These are phyloP conservation scores for Trichosporon sp. DNA, from an alignment of 1,284 basidiomycete genomes.

Conservation along the genomic window DNA sequence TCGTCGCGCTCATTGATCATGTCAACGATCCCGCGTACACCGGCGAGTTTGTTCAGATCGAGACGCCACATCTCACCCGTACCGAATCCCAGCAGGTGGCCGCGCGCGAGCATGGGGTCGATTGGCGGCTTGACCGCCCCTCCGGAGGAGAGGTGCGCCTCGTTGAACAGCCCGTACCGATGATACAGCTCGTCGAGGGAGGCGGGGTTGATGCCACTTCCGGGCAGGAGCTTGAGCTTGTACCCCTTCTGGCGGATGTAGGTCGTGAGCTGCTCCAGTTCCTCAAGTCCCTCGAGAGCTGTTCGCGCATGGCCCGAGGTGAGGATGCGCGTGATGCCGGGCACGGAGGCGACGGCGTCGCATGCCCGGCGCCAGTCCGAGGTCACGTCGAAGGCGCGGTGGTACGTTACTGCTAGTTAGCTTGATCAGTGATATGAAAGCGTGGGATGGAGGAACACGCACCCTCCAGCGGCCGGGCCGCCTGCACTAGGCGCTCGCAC, in stretches of 20 bases:
- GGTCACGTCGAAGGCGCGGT: conserved; percentile 78
- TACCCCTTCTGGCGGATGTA: conserved; percentile 65
- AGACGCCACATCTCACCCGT: conserved; percentile 27
- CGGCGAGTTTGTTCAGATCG: conserved; percentile 23
- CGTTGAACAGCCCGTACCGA: conserved; percentile 46
- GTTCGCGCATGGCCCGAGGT: conserved; percentile 63
- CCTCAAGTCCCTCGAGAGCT: conserved; percentile 29
- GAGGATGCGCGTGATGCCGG: conserved; percentile 69
- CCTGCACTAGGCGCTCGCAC: conserved; percentile 58
- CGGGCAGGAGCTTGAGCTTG: conserved; percentile 57
- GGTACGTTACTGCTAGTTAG: conserved; percentile 68
- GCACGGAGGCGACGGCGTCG: conserved; percentile 62
- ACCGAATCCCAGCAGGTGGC: conserved; percentile 31
- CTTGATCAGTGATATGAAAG: no score
- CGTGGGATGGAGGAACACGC: conserved; percentile 22
- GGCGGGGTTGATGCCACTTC: conserved; percentile 35
- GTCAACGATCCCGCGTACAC: conserved; percentile 22
- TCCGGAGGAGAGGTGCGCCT: conserved; percentile 39
- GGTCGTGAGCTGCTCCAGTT: conserved; percentile 65
- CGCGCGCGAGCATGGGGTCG: conserved; percentile 18
- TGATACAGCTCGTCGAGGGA: conserved; percentile 46
- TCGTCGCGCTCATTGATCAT: conserved; percentile 19
- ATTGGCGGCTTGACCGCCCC: background rate
- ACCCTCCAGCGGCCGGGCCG: conserved; percentile 69
- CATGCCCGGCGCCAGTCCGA: conserved; percentile 63